Percentiles rank a stretch among this genome's conserved stretches.
These are phyloP conservation scores for Intubia oerlemansii DNA, from an alignment of 2,329 filamentous ascomycete species.

Conservation along the genomic window DNA sequence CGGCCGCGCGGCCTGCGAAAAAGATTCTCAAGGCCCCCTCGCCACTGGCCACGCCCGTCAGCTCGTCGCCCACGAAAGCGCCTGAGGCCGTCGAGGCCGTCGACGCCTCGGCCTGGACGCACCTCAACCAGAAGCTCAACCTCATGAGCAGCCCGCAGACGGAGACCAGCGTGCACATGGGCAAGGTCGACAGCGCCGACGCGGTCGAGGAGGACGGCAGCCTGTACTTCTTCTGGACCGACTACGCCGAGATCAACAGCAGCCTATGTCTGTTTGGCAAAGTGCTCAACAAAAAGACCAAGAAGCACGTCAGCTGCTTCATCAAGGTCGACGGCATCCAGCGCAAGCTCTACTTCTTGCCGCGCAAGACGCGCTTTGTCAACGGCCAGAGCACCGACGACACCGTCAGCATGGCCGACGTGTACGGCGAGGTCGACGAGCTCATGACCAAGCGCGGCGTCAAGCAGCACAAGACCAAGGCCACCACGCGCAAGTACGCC, in stretches of 20 bases:
- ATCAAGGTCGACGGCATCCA: conserved; percentile 90
- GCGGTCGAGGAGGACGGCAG: conserved; percentile 89
- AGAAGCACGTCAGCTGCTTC: conserved; percentile 72
- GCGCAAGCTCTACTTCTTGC: conserved; percentile 82
- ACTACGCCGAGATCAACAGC: conserved; percentile 84
- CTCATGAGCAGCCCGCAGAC: conserved; percentile 46
- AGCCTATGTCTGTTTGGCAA: conserved; percentile 91
- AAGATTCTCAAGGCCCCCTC: conserved; percentile 45
- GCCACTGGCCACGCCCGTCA: conserved; percentile 46
- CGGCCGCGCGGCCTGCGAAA: conserved; percentile 56
- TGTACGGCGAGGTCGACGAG: conserved; percentile 74
- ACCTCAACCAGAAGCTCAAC: conserved; percentile 69
- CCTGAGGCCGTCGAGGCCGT: conserved; percentile 28
- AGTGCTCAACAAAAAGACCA: conserved; percentile 70
- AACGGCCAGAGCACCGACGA: conserved; percentile 50
- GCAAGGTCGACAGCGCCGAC: conserved; percentile 66
- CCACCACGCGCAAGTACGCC: conserved; percentile 75
- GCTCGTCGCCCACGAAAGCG: conserved; percentile 39
- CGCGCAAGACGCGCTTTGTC: conserved; percentile 38
- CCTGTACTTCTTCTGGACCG: conserved; percentile 88
- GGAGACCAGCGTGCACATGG: conserved; percentile 45
- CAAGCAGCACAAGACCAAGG: conserved; percentile 82
- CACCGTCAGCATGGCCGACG: conserved; percentile 66
- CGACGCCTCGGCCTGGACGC: conserved; percentile 74
- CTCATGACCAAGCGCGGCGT: conserved; percentile 80